Percentiles rank a stretch among this genome's conserved stretches.
Conservation (phyloP, 2,329 filamentous ascomycete genomes). For the Claviceps digitariae region DNA sequence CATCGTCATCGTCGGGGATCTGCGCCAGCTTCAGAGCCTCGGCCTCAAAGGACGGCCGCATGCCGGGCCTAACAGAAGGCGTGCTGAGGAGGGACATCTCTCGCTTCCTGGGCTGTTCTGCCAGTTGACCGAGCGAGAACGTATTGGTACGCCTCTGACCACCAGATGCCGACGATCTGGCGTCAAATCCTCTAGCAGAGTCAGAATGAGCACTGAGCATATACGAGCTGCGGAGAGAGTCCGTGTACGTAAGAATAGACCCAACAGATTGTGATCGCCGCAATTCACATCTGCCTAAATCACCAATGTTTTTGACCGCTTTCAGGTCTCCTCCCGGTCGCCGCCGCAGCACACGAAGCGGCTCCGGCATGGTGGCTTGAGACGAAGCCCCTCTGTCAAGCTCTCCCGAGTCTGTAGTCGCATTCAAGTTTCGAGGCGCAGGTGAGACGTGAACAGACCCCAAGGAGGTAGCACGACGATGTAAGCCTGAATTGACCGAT, state of each 20-base stretch:
- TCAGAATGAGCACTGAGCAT: constrained; percentile 27
- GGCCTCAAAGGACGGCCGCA: constrained; percentile 70
- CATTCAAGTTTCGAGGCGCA: constrained; percentile 47
- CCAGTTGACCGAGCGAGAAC: constrained; percentile 46
- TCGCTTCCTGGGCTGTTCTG: constrained; percentile 33
- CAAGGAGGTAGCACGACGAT: constrained; percentile 45
- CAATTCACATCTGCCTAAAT: constrained; percentile 37
- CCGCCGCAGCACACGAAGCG: constrained; percentile 53
- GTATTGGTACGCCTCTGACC: constrained; percentile 24
- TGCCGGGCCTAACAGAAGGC: constrained; percentile 46
- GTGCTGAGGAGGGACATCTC: constrained; percentile 45
- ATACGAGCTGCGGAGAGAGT: constrained; percentile 46
- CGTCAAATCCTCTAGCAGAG: constrained; percentile 13
- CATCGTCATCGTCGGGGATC: constrained; percentile 68
- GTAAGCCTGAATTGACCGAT: constrained; percentile 37
- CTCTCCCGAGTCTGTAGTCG: constrained; percentile 38
- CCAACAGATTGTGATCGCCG: constrained; percentile 44
- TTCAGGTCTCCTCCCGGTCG: constrained; percentile 64
- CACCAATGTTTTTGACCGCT: constrained; percentile 51
- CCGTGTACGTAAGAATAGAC: constrained; percentile 46
- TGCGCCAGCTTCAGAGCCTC: constrained; percentile 78
- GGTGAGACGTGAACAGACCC: constrained; percentile 40
- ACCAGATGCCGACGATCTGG: constrained; percentile 9
- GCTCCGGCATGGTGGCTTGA: constrained; percentile 28
- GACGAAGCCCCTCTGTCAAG: constrained; percentile 34